phyloP scores from a whole-genome alignment of 140 eudicot species.

The Cichorium intybus region DNA sequence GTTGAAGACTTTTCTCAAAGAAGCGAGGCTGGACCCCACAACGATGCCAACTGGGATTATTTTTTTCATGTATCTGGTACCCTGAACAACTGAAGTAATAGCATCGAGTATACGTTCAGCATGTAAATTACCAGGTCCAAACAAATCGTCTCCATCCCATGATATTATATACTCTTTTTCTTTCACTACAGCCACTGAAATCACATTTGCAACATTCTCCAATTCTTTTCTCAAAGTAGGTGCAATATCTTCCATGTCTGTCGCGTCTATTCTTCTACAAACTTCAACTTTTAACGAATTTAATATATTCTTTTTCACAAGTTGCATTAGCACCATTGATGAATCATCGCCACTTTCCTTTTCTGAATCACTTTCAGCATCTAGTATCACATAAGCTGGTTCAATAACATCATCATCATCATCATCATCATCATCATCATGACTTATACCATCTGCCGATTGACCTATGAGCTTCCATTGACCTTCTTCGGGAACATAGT shows the following conservation, averaged over 20 bases:
- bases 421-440: slow-evolving; percentile 29
- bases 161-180: slow-evolving; percentile 34
- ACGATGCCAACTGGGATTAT: slow-evolving; percentile 82
- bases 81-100: slow-evolving; percentile 57
- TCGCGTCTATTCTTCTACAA: slow-evolving; percentile 47
- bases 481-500: slow-evolving; percentile 77
- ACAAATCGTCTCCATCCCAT: slow-evolving; percentile 34
- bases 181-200: slow-evolving; percentile 47
- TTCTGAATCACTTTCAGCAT: slow-evolving; percentile 42
- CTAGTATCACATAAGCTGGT: slow-evolving; percentile 72
- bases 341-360: slow-evolving; percentile 32
- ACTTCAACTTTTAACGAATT: slow-evolving; percentile 65
- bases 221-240: slow-evolving; percentile 52
- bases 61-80: slow-evolving; percentile 58
- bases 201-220: slow-evolving; percentile 57
- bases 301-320: slow-evolving; percentile 43
- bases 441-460: slow-evolving; percentile 33
- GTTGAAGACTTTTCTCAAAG: slow-evolving; percentile 46
- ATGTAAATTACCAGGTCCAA: slow-evolving; percentile 39
- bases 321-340: slow-evolving; percentile 21
- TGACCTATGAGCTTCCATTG: slow-evolving; percentile 67
- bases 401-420: slow-evolving; percentile 45
- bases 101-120: slow-evolving; percentile 52
- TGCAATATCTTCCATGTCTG: slow-evolving; percentile 52
- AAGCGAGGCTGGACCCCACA: slow-evolving; percentile 81